A percentile compares a stretch with the other conserved stretches of the same genome.
These are phyloP conservation scores for Colletotrichum lini DNA, from an alignment of 2,329 filamentous ascomycete species.

Conservation along the genomic window DNA sequence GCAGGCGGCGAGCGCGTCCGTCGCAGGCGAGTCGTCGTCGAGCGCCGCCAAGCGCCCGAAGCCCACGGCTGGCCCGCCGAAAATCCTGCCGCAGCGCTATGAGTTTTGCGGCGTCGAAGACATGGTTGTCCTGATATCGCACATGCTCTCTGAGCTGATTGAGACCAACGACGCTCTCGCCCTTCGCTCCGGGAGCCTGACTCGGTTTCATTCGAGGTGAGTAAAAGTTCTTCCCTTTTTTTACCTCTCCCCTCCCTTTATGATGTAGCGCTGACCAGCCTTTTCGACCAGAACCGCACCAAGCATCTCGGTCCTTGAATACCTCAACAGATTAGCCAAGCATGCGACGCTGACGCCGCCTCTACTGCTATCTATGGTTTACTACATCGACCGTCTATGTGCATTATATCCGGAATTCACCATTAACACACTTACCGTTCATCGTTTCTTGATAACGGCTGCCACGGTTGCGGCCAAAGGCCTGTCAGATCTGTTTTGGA, in stretches of 20 bases:
- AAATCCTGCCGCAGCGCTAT: conserved; percentile 79
- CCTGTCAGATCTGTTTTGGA: conserved; percentile 97
- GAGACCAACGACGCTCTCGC: conserved; percentile 92
- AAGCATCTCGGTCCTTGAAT: conserved; percentile 94
- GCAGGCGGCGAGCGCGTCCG: conserved; percentile 40
- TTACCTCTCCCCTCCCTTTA: conserved; percentile 9
- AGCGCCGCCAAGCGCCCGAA: conserved; percentile 67
- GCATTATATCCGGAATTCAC: conserved; percentile 94
- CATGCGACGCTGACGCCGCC: conserved; percentile 95
- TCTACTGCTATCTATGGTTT: conserved; percentile 97
- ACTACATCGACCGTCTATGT: conserved; percentile 96
- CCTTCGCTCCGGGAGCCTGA: conserved; percentile 87
- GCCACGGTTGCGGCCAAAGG: conserved; percentile 97
- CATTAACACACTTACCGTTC: conserved; percentile 95
- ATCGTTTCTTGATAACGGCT: conserved; percentile 96
- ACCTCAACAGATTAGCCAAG: conserved; percentile 90
- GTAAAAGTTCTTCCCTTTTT: conserved; percentile 39
- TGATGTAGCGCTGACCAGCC: conserved; percentile 36
- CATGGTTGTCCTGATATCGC: conserved; percentile 89
- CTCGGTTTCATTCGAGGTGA: conserved; percentile 94
- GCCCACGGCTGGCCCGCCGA: conserved; percentile 65
- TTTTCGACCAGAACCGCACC: conserved; percentile 71
- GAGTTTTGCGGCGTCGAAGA: conserved; percentile 87
- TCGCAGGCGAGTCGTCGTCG: conserved; percentile 45
- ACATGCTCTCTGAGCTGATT: conserved; percentile 96